A percentile compares a stretch with the other conserved stretches of the same genome.
These are phyloP conservation scores for Volutella citrinella DNA, from an alignment of 2,329 filamentous ascomycete genomes.

Conservation along the genomic window DNA sequence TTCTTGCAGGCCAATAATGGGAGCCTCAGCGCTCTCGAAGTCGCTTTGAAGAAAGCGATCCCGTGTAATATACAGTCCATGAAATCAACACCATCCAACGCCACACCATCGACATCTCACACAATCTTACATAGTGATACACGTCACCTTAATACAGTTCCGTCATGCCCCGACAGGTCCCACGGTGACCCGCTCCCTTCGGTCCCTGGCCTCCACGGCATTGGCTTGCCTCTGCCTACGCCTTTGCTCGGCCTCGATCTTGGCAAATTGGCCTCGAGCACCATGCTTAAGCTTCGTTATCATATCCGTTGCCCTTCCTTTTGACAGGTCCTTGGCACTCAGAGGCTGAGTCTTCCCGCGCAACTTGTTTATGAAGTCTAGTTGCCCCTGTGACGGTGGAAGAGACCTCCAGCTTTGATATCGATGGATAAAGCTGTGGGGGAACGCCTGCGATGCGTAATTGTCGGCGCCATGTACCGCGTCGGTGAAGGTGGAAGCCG, in stretches of 20 bases:
- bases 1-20: no score
- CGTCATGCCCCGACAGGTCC: conserved; percentile 40
- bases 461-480: conserved; percentile 85
- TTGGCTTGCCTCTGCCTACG: conserved; percentile 39
- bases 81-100: no score
- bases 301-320: conserved; percentile 83
- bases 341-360: conserved; percentile 53
- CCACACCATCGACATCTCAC: no score
- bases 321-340: conserved; percentile 58
- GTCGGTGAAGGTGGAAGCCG: conserved; percentile 63
- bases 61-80: no score
- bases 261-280: conserved; percentile 61
- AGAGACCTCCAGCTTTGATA: conserved; percentile 66
- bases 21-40: no score
- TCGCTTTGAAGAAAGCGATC: no score
- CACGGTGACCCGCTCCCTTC: conserved; percentile 52
- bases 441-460: conserved; percentile 66
- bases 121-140: no score
- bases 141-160: no score
- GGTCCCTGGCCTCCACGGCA: conserved; percentile 37
- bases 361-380: conserved; percentile 68
- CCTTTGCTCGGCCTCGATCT: conserved; percentile 50
- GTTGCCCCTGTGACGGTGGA: conserved; percentile 62
- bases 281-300: conserved; percentile 90
- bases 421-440: conserved; percentile 63